Evolutionary conservation across 345 rosid genomes (phyloP), one percentile per base, ranked within the genome.

Genomic region (Luvunga scandens): DNA sequence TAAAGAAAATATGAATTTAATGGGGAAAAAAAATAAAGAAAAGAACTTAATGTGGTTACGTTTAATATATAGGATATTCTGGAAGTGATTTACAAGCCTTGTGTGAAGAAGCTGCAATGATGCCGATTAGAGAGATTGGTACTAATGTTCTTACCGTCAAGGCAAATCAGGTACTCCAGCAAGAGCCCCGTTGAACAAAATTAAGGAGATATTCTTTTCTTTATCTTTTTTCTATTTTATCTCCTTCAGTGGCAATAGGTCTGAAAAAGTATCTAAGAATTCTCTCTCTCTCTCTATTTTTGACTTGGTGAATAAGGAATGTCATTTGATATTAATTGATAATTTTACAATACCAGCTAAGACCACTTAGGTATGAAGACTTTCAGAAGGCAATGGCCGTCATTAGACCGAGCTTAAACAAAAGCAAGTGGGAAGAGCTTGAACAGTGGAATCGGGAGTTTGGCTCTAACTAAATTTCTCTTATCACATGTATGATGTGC

Each of bases 81-180:
- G 99, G 99, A 81, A 95, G 99, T 53, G 99, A 95, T 87, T 87
- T 95, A 50, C 98, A 93, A 91, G 99, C 99, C 72, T 74, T 95
- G 83, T 95, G 99, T 81, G 99, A 95, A 87, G 99, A 95, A 90
- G 99, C 99, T 71, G 99, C 99, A 64, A 93, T 95, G 99, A 93
- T 95, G 98, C 99, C 99, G 56, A 93, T 95, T 77, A 82, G 99
- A 86, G 99, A 95, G 87, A 94, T 95, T n/a, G 99, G 99, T 71
- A 73, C 94, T 25, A 78, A 90, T 81, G 88, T 95, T 79, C 96
- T 95, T 30, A 93, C 90, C 7, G 85, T 92, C 75, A 87, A 90
- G 87, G 97, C 92, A 60, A 93, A 93, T 81, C 94, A 95, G 91
- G 98, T 95, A 84, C 69, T 66, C 66, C 45, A 75, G 55, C 75